Evolutionary conservation across 2,329 filamentous ascomycete genomes (phyloP), one percentile per base, ranked within the genome.

Genomic region (Metarhizium rileyi): DNA sequence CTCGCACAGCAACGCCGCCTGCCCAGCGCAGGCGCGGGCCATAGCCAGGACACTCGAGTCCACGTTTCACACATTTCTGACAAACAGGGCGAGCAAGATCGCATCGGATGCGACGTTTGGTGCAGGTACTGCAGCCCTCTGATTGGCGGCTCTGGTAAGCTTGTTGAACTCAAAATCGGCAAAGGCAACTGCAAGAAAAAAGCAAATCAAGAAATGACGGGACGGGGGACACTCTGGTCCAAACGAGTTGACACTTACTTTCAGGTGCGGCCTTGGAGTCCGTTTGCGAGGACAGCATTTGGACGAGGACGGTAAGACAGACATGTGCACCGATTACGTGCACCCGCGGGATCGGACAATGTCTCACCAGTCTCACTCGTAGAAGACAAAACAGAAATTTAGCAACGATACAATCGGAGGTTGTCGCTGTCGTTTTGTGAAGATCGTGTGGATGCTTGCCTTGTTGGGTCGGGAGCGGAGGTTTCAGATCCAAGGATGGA

Each of bases 71-170:
- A 50, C 61, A 64, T 50, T 64, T 64, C 14, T 55, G 46, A 47
- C 61, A 63, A 28, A 44, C 50, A 20, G 61, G 61, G 12, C 45
- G 52, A 20, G 45, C 46, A 5, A 59, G 54, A 47, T 63, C 61
- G 50, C 61, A 64, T 16, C 54, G 53, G 46, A 64, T 64, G 40
- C 61, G 61, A 28, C 61, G 59, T 48, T 56, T 55, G 42, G 56
- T 56, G 51, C 61, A 64, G 14, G 55, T 58, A 36, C 56, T 55
- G 38, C 61, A 63, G 33, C 59, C 59, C 59, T 44, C 28, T 47
- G 35, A 27, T 28, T 44, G 25, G 42, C 20, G 16, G 42, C 9
- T 18, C 10, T 30, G 5, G 42, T 44, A 16, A 44, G 42, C 26
- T 6, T 44, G 42, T n/a, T 25, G 41, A 18, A 18, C 35, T 38